These are phyloP conservation scores for Saccharomycopsis selenospora DNA, from an alignment of 805 yeast species.

Conservation along the genomic window DNA sequence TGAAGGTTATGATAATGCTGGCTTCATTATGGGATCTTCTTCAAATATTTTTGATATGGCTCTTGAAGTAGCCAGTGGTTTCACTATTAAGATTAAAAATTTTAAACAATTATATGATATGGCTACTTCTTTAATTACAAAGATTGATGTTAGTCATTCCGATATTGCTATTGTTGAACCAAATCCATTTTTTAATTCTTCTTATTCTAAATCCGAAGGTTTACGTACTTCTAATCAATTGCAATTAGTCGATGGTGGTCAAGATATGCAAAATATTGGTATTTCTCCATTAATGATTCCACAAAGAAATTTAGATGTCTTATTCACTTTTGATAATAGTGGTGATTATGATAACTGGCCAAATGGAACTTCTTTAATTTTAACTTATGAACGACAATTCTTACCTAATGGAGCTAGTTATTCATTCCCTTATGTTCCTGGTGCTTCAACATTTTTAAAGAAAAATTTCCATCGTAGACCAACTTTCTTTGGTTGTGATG, in stretches of 20 bases:
- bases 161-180: conserved; percentile 31
- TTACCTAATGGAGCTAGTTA: neutral
- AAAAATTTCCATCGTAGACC: conserved; percentile 52
- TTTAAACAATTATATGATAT: conserved; percentile 21
- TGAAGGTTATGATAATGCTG: conserved; percentile 71
- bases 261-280: conserved; percentile 40
- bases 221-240: neutral
- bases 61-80: conserved; percentile 33
- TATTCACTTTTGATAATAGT: conserved; percentile 41
- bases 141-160: neutral
- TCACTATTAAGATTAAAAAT: conserved; percentile 32
- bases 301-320: conserved; percentile 36
- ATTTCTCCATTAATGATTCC: conserved; percentile 37
- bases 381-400: conserved; percentile 19
- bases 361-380: conserved; percentile 12
- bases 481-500: conserved; percentile 74
- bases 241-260: conserved; percentile 41
- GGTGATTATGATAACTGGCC: conserved; percentile 31
- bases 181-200: conserved; percentile 39
- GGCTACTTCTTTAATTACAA: neutral
- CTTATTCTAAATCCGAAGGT: neutral
- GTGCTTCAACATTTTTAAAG: neutral
- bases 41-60: conserved; percentile 71
- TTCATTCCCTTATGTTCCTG: conserved; percentile 4
- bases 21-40: conserved; percentile 77